Conservation (phyloP, 768 basidiomycete species). For the Termitomyces sp. region DNA sequence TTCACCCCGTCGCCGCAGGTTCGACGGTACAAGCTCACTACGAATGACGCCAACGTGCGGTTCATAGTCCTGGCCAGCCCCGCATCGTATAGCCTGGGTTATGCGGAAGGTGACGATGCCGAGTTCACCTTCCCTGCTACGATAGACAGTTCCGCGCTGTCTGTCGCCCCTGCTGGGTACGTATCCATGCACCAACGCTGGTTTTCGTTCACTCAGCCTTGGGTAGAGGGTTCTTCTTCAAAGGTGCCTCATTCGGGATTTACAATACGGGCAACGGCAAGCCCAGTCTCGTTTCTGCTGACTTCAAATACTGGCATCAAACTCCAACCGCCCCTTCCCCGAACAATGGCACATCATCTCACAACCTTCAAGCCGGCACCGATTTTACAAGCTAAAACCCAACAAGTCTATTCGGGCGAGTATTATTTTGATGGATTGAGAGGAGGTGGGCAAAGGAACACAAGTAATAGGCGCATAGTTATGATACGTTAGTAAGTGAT, state of each 20-base stretch:
- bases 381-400: neutral
- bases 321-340: conserved; percentile 3
- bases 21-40: conserved; percentile 16
- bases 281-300: conserved; percentile 27
- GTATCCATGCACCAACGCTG: neutral
- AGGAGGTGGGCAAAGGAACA: conserved; percentile 2
- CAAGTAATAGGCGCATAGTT: conserved; percentile 1
- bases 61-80: conserved; percentile 24
- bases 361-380: neutral
- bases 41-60: conserved; percentile 19
- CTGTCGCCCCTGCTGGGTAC: conserved; percentile 28
- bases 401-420: neutral
- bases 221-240: conserved; percentile 31
- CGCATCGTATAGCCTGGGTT: conserved; percentile 25
- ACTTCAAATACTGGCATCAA: conserved; percentile 34
- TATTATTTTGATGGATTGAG: conserved; percentile 1
- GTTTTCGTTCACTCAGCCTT: neutral
- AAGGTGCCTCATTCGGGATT: conserved; percentile 29
- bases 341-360: neutral
- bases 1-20: conserved; percentile 5
- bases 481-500: conserved; percentile 1
- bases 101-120: conserved; percentile 23
- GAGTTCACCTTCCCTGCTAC: conserved; percentile 20
- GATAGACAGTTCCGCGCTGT: conserved; percentile 27
- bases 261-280: conserved; percentile 34